These are phyloP conservation scores for Setaria italica DNA, from an alignment of 202 grass and related monocot species.

Conservation along the genomic window DNA sequence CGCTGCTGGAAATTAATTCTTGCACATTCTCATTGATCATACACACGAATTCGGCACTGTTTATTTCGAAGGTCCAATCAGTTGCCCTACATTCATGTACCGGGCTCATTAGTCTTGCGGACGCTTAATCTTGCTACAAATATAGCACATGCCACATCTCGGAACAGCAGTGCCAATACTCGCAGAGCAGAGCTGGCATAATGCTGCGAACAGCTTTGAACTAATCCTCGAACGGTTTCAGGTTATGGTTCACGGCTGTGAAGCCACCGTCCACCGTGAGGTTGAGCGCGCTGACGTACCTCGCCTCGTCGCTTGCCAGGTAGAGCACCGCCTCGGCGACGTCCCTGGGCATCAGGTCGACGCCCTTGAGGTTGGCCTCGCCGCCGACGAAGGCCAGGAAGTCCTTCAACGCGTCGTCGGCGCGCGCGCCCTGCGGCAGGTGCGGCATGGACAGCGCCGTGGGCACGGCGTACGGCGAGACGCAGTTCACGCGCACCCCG, in stretches of 20 bases:
- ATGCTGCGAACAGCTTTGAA: not conserved
- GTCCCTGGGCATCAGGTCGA: conserved; percentile 54
- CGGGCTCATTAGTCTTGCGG: not conserved
- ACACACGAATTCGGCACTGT: not conserved
- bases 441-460: conserved; percentile 76
- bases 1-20: not conserved
- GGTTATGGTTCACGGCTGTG: conserved; percentile 50
- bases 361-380: conserved; percentile 79
- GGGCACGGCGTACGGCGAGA: conserved; percentile 80
- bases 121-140: conserved; percentile 2
- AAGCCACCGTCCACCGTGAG: conserved; percentile 68
- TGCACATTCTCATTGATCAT: not conserved
- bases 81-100: not conserved
- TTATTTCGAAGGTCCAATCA: not conserved
- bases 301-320: conserved; percentile 87
- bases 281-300: conserved; percentile 73
- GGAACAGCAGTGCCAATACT: not conserved
- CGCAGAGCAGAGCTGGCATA: not conserved
- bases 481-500: conserved; percentile 87
- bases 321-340: conserved; percentile 82
- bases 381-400: conserved; percentile 72
- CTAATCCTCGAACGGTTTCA: conserved; percentile 59
- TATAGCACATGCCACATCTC: not conserved
- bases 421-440: conserved; percentile 55
- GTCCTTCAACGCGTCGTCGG: conserved; percentile 47